Conservation (phyloP, 2,329 filamentous ascomycete species). For the Pyrenochaeta sp. region DNA sequence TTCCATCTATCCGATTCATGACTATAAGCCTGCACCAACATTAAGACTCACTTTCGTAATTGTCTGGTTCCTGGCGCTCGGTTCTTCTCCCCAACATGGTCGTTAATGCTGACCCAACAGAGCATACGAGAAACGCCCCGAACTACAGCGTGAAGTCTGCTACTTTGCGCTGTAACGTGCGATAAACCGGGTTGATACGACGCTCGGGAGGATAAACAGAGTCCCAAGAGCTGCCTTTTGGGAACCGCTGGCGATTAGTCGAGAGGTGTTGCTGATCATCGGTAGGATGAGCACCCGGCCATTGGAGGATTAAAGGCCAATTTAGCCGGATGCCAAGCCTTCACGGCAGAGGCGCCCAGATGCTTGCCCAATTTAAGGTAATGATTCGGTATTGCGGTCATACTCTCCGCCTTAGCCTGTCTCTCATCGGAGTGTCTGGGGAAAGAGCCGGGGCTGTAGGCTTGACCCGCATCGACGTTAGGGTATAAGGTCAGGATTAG, state of each 20-base stretch:
- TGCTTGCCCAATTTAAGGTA: constrained; percentile 32
- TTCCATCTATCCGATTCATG: constrained; percentile 3
- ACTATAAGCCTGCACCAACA: constrained; percentile 1
- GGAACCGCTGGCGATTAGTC: constrained; percentile 12
- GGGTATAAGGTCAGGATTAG: constrained; percentile 35
- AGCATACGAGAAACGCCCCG: not conserved
- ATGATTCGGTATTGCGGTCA: constrained; percentile 38
- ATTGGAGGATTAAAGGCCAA: constrained; percentile 30
- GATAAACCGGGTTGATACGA: constrained; percentile 6
- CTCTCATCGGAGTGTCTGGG: constrained; percentile 29
- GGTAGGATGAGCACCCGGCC: constrained; percentile 18
- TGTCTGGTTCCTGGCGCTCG: constrained; percentile 4
- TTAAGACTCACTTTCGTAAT: constrained; percentile 2
- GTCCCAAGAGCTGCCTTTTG: not conserved
- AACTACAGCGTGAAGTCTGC: not conserved
- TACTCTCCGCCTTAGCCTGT: constrained; percentile 30
- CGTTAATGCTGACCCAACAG: not conserved
- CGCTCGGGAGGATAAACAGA: constrained; percentile 17
- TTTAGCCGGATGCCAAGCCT: constrained; percentile 37
- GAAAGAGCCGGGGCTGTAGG: constrained; percentile 32
- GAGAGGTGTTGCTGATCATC: constrained; percentile 18
- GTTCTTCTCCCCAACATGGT: not conserved
- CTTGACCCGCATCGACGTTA: constrained; percentile 1
- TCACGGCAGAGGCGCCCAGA: constrained; percentile 26
- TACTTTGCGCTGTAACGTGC: constrained; percentile 24